Base-by-base conservation (phyloP, 192 early-diverging fungal genomes). In the Helicostylum pulchrum region DNA sequence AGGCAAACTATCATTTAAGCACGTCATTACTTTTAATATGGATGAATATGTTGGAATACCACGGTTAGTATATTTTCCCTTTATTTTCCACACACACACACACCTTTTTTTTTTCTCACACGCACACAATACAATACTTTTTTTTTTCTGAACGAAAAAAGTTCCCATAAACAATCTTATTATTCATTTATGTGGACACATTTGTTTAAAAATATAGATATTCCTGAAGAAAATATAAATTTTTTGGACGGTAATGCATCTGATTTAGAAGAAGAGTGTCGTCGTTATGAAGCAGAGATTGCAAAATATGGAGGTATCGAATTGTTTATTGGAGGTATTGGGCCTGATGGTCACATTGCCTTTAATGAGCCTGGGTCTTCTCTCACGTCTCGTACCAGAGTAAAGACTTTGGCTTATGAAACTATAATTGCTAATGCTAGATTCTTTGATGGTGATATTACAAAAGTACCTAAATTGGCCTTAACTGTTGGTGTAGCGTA, bases 1-100 rank as follows among this genome's bases (percentile, higher is more conserved):
- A 32, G 89, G 88, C 39, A 78, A 81, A 47, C 72, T 93, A 53
- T 87, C 87, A 20, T 93, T 93, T 77, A 82, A 87, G 66, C 68
- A 93, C 57, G 89, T 93, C 7, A 84, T 93, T 50, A 88, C 89
- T 17, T 93, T 93, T 79, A 93, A 93, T 79, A 93, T 93, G 92
- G 92, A 93, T 70, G 90, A 93, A 78, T 93, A 92, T 70, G 90
- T 92, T 53, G 87, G 89, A 63, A 78, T 93, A 49, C 89, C 90
- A 44, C 85, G 87, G 77, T 79, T 77, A 75, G 46, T 58, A 65
- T 75, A 91, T 39, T 44, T 17, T 55, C 15, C 21, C 34, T 57
- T 15, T 44, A 23, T 44, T 44, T 20, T 26, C 26, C 26, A 20
- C 42, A 20, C 19, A 4, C 43, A n/a, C n/a, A n/a, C n/a, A n/a